These are phyloP conservation scores for Emydomyces testavorans DNA, from an alignment of 2,329 filamentous ascomycete species.

Conservation along the genomic window DNA sequence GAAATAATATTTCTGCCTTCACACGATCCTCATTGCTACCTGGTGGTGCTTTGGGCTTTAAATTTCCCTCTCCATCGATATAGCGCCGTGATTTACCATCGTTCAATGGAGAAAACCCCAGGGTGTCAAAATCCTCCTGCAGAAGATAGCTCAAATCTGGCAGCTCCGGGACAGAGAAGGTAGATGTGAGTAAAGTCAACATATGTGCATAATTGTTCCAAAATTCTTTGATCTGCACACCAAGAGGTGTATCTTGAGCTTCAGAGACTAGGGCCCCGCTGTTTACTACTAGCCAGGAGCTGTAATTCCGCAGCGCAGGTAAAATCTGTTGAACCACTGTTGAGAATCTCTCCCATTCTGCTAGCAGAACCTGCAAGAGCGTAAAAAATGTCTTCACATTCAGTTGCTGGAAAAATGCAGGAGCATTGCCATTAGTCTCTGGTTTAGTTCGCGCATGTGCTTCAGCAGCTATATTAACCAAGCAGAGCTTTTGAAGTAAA, in stretches of 20 bases:
- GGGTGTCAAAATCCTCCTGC: slow-evolving; percentile 55
- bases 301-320: slow-evolving; percentile 55
- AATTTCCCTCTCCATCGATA: slow-evolving; percentile 33
- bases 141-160: slow-evolving; percentile 51
- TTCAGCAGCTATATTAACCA: slow-evolving; percentile 80
- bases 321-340: slow-evolving; percentile 50
- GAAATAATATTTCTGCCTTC: slow-evolving; percentile 55
- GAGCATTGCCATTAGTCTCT: slow-evolving; percentile 39
- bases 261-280: slow-evolving; percentile 45
- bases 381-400: slow-evolving; percentile 67
- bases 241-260: slow-evolving; percentile 43
- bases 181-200: slow-evolving; percentile 47
- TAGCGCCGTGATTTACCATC: slow-evolving; percentile 43
- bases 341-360: slow-evolving; percentile 51
- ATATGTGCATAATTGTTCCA: slow-evolving; percentile 56
- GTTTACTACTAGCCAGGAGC: slow-evolving; percentile 52
- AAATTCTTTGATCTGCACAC: slow-evolving; percentile 48
- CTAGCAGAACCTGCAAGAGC: slow-evolving; percentile 57
- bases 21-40: slow-evolving; percentile 33
- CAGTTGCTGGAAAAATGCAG: slow-evolving; percentile 57
- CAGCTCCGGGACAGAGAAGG: slow-evolving; percentile 48
- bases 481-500: slow-evolving; percentile 62
- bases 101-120: slow-evolving; percentile 53
- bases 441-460: slow-evolving; percentile 55
- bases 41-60: slow-evolving; percentile 44